Conservation (phyloP, 192 early-diverging fungal genomes). For the Entrophospora sp. region DNA sequence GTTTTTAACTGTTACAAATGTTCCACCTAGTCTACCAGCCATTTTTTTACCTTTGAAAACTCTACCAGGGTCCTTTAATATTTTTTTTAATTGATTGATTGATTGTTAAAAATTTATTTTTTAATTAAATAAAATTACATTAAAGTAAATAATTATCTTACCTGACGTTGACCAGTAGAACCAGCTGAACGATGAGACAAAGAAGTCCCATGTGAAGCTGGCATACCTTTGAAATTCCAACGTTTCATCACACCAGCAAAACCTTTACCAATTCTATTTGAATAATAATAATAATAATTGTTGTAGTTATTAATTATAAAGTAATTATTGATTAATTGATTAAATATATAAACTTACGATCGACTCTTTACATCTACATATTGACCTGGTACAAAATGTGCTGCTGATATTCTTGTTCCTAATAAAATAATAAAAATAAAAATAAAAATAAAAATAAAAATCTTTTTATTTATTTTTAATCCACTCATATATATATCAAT, state of each 20-base stretch:
- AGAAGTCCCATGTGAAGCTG: constrained; percentile 92
- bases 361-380: constrained; percentile 85
- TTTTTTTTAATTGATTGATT: too few relatives aligned
- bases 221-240: constrained; percentile 82
- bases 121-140: neutral
- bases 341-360: constrained; percentile 42
- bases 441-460: neutral
- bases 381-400: constrained; percentile 93
- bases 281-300: neutral
- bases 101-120: neutral
- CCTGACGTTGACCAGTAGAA: constrained; percentile 77
- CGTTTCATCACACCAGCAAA: constrained; percentile 98
- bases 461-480: constrained; percentile 4
- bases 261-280: constrained; percentile 74
- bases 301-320: neutral
- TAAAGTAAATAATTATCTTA: constrained; percentile 15
- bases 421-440: constrained; percentile 17
- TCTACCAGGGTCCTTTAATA: constrained; percentile 60
- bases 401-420: constrained; percentile 62
- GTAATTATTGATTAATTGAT: neutral
- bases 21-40: constrained; percentile 92
- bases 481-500: constrained; percentile 21
- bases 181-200: constrained; percentile 80
- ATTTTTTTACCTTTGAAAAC: constrained; percentile 98
- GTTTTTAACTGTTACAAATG: constrained; percentile 69